These are phyloP conservation scores for Maudiozyma bulderi DNA, from an alignment of 805 yeast species.

Conservation along the genomic window DNA sequence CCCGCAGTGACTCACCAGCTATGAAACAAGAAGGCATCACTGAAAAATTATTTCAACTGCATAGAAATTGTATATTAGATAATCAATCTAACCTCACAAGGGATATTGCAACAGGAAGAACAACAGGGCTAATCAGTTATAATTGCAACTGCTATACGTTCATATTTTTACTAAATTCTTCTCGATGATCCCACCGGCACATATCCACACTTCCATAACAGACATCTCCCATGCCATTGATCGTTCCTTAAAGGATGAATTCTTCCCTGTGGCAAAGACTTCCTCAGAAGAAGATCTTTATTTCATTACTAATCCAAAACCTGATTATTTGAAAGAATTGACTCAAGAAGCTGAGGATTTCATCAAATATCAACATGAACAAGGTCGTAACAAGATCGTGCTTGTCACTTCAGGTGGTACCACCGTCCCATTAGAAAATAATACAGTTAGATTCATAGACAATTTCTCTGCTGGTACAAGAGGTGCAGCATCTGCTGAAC, in stretches of 20 bases:
- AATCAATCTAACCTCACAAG: no score
- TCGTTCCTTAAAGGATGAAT: slow-evolving; percentile 50
- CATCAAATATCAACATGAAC: slow-evolving; percentile 41
- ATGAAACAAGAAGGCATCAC: no score
- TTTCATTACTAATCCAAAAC: slow-evolving; percentile 64
- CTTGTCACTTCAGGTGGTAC: slow-evolving; percentile 95
- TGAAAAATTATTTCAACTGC: no score
- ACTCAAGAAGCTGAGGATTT: slow-evolving; percentile 50
- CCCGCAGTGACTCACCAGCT: no score
- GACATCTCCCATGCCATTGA: slow-evolving; percentile 69
- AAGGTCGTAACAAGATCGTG: slow-evolving; percentile 46
- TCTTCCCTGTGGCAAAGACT: slow-evolving; percentile 60
- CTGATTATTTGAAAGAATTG: slow-evolving; percentile 59
- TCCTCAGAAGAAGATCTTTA: slow-evolving; percentile 62
- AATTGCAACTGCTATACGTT: no score
- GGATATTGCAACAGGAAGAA: no score
- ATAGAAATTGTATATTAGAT: no score
- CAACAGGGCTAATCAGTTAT: no score
- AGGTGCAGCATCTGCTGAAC: slow-evolving; percentile 94
- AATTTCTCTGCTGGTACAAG: slow-evolving; percentile 96
- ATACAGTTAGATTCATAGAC: slow-evolving; percentile 93
- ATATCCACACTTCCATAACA: slow-evolving; percentile 59
- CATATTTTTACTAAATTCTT: neutral
- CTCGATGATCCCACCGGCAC: neutral
- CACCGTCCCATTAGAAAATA: slow-evolving; percentile 93